Evolutionary conservation across 2,329 filamentous ascomycete genomes (phyloP), one percentile per base, ranked within the genome.

Genomic region (Epicoccum sorghinum): DNA sequence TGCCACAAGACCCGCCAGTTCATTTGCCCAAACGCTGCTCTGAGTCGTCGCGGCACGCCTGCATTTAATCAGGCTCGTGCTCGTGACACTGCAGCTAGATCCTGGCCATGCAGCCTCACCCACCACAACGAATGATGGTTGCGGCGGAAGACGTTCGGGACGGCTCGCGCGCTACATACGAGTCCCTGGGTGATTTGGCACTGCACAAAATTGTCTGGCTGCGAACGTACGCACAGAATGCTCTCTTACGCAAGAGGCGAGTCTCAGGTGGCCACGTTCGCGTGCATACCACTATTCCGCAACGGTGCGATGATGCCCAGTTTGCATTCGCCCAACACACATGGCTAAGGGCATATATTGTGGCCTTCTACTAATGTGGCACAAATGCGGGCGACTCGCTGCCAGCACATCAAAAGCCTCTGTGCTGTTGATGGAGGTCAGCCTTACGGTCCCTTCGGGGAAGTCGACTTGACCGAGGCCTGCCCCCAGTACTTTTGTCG

Each of bases 321-420:
- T 67, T 59, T 67, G 62, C 68, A 73, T 70, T 74, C 71, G 72
- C 72, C 71, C 72, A 73, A 69, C 71, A 65, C 66, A 65, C 70
- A 64, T 62, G 62, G 59, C 62, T 55, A 63, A 67, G 63, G 61
- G 61, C 71, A 64, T 73, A 71, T 68, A 73, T 67, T 71, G 69
- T 69, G 55, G 62, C 59, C 60, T 55, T 68, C 69, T 70, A 70
- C 71, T 70, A 73, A 73, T 70, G 64, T 66, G 64, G 68, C 64
- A 57, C 66, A 60, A 70, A 66, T 70, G 71, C 73, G 71, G 69
- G 68, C 59, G 55, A 65, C 43, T 65, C 60, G 64, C 61, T 75
- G 73, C 71, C 73, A 75, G 62, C 73, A 74, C 73, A 75, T 75
- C 73, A 73, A 64, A 64, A 67, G 67, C 64, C 69, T 69, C 65